Percentiles rank a stretch among this genome's conserved stretches.
phyloP scores from a whole-genome alignment of 2,329 filamentous ascomycete genomes.

The Nemania bipapillata region DNA sequence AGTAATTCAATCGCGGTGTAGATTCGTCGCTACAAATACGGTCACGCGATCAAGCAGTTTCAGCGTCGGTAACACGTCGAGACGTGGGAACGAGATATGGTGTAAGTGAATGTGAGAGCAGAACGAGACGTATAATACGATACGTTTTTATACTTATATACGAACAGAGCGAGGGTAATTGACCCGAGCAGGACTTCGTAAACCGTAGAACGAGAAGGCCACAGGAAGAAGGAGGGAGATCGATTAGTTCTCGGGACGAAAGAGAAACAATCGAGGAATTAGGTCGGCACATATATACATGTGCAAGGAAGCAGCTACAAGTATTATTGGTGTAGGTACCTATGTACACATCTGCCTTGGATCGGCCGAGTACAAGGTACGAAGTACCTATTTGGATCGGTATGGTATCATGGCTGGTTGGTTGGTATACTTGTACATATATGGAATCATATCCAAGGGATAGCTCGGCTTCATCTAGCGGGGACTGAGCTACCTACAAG shows the following conservation, averaged over 20 bases:
- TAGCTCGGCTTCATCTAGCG: slow-evolving; percentile 16
- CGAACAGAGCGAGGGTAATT: slow-evolving; percentile 5
- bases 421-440: slow-evolving; percentile 7
- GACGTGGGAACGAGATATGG: slow-evolving; percentile 17
- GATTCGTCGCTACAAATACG: slow-evolving; percentile 34
- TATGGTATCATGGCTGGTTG: slow-evolving; percentile 5
- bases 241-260: slow-evolving; percentile 44
- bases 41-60: slow-evolving; percentile 45
- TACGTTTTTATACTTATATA: slow-evolving; percentile 33
- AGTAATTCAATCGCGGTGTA: slow-evolving; percentile 27
- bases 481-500: slow-evolving; percentile 38
- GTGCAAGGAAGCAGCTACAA: neutral
- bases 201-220: slow-evolving; percentile 39
- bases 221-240: slow-evolving; percentile 34
- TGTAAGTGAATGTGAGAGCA: slow-evolving; percentile 23
- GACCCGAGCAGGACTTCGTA: slow-evolving; percentile 22
- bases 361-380: slow-evolving; percentile 20
- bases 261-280: slow-evolving; percentile 38
- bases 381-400: slow-evolving; percentile 14
- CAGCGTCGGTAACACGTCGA: slow-evolving; percentile 14
- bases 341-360: neutral
- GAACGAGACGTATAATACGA: slow-evolving; percentile 17
- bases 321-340: slow-evolving; percentile 3
- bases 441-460: slow-evolving; percentile 22
- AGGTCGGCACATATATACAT: slow-evolving; percentile 24